Conservation (phyloP, 2,329 filamentous ascomycete genomes). For the Capronia epimyces region DNA sequence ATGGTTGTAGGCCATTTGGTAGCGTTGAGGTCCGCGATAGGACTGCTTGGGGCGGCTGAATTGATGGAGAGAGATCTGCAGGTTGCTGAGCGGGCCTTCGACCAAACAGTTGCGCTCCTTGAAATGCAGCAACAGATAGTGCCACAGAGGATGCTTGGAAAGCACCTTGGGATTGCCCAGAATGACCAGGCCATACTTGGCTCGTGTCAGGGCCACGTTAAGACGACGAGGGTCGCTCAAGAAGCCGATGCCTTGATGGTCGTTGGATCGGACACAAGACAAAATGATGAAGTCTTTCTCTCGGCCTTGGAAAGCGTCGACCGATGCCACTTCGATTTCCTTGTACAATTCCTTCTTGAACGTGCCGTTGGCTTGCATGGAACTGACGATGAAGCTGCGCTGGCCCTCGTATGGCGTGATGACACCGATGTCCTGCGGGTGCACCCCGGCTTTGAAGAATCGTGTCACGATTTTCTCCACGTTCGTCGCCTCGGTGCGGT, state of each 20-base stretch:
- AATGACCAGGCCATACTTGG: conserved; percentile 94
- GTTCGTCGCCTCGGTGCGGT: conserved; percentile 92
- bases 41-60: conserved; percentile 91
- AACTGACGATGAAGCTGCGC: conserved; percentile 95
- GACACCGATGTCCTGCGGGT: conserved; percentile 87
- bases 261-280: conserved; percentile 95
- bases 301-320: conserved; percentile 96
- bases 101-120: conserved; percentile 95
- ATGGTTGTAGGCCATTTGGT: conserved; percentile 72
- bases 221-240: conserved; percentile 94
- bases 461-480: conserved; percentile 98
- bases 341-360: conserved; percentile 99
- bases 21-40: conserved; percentile 82
- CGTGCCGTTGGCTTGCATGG: conserved; percentile 96
- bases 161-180: conserved; percentile 96
- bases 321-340: conserved; percentile 95
- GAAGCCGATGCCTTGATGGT: conserved; percentile 98
- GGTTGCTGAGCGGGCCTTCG: conserved; percentile 87
- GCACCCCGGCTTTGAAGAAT: conserved; percentile 98
- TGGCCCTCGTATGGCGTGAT: conserved; percentile 99
- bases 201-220: conserved; percentile 93
- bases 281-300: conserved; percentile 99
- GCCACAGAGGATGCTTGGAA: conserved; percentile 96
- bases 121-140: conserved; percentile 89
- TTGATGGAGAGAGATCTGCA: conserved; percentile 92